Evolutionary conservation across 768 basidiomycete species (phyloP), one percentile per base, ranked within the genome.

Genomic region (Crepidotus variabilis): DNA sequence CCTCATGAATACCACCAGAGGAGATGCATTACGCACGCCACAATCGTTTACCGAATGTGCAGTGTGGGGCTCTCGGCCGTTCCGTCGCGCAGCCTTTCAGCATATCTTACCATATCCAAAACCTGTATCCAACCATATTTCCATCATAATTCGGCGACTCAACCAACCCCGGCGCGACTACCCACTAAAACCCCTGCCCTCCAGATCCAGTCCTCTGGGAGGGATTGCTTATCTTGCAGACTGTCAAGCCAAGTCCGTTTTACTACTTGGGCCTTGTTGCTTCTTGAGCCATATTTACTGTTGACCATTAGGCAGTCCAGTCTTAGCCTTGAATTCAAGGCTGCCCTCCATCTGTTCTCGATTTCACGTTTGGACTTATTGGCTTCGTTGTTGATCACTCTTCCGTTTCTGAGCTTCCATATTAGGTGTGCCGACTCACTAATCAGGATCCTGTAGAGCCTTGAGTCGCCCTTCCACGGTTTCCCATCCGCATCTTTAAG

Each of bases 181-280:
- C 62, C 56, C 62, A 63, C 62, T 61, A 63, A 63, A 63, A 63
- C 61, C 61, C 55, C 57, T 35, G 57, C 32, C 18, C 47, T 34
- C 34, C 6, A 34, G 10, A 45, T 36, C 62, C 60, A 63, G 28
- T 57, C 20, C 5, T 55, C 47, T 2, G 49, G 50, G 8, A 63
- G 53, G 10, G 33, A 45, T 13, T 58, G 20, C 33, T 57, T 52
- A 46, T 57, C 35, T 18, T 49, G 11, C 2, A 61, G 52, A 2
- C 54, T 47, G 5, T 34, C 50, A n/a, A 34, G 45, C 62, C 62
- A 61, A 6, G 62, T 63, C 18, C 43, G 50, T 18, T 50, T 22
- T 0, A 63, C 58, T 20, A 55, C 13, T 32, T 36, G 4, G 14
- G 18, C 20, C 1, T 47, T 58, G 1, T 55, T 28, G 9, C 57